Base-by-base conservation (phyloP, 2,329 filamentous ascomycete genomes). In the Colletotrichum lupini region DNA sequence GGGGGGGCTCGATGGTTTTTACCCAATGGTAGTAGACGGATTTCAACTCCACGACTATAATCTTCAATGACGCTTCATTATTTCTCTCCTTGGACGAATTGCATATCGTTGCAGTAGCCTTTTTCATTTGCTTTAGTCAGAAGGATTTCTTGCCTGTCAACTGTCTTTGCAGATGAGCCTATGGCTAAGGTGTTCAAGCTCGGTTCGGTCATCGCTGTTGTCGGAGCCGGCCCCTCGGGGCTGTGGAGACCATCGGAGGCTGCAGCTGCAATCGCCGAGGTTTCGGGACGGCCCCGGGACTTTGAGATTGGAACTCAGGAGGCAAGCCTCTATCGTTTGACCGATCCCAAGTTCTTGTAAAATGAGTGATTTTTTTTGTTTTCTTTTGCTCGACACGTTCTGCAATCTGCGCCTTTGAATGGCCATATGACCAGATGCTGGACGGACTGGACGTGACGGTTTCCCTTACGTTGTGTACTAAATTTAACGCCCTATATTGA, bases 1-100 rank as follows among this genome's bases (percentile, higher is more conserved):
- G n/a, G 9, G n/a, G 9, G 37, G 58, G 49, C 49, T 52, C 26
- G 32, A 46, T 9, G 9, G 28, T 26, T 4, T 49, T 26, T n/a
- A 35, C 58, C 71, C 67, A 73, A 73, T 73, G 37, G 49, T 32
- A 26, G 56, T 71, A 61, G 16, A 52, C 35, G 49, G 56, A 73
- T 73, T 73, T 66, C 60, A 61, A 70, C 49, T 66, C 49, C 42
- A 30, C 37, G 28, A 26, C 28, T 9, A 55, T 14, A 16, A 4
- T 14, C 16, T 46, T 16, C 22, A 35, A 5, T 19, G 14, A 16
- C 35, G n/a, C 14, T 22, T n/a, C 11, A 12, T 19, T 14, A 3
- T 8, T 35, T 4, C 52, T 22, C 22, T 55, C 24, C 14, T n/a
- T 19, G 19, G 19, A 49, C 19, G 8, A 19, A 5, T 22, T 49